Base-by-base conservation (phyloP, 208 protist species). In the Tritrichomonas musculus region DNA sequence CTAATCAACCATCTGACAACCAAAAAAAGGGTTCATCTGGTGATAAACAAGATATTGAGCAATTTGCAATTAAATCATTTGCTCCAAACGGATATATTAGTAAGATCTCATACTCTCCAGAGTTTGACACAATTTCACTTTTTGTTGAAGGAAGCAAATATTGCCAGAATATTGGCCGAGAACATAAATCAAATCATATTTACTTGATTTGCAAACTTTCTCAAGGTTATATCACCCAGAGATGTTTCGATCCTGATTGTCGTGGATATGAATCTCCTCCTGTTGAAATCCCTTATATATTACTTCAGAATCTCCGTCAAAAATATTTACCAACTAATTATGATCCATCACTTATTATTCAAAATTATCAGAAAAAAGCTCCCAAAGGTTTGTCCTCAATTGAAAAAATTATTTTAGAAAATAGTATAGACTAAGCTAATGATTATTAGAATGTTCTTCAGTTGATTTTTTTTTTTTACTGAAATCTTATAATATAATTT, bases 101-200 rank as follows among this genome's bases (percentile, higher is more conserved):
- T 1, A 88, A 60, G 47, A 33, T 8, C 9, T 41, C 33, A n/a
- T 88, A 88, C 47, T 57, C 33, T 57, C 41, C 44, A 88, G 44
- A 47, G 8, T 88, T 55, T 57, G 47, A 88, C 30, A 88, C 77
- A 36, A 33, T 88, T 8, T 20, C 44, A 20, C 27, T 88, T 20
- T 44, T 20, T 5, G 47, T 88, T 39, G 44, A 44, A 39, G 77
- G 77, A 33, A 47, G 27, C 13, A 88, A 33, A 88, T 88, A 88
- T 39, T 88, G 77, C 47, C 8, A 47, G 39, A 88, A 88, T 20
- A 88, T 88, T 39, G 47, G 47, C 1, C 0, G 77, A 57, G 77
- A 88, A 39, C 77, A 88, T 57, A 88, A 88, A 88, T 88, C 77
- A 14, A 88, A 88, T 88, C 41, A 47, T 27, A 88, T 88, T 13